A percentile compares a stretch with the other conserved stretches of the same genome.
phyloP scores from a whole-genome alignment of 1,139 yeast genomes.

The Geotrichum restrictum region DNA sequence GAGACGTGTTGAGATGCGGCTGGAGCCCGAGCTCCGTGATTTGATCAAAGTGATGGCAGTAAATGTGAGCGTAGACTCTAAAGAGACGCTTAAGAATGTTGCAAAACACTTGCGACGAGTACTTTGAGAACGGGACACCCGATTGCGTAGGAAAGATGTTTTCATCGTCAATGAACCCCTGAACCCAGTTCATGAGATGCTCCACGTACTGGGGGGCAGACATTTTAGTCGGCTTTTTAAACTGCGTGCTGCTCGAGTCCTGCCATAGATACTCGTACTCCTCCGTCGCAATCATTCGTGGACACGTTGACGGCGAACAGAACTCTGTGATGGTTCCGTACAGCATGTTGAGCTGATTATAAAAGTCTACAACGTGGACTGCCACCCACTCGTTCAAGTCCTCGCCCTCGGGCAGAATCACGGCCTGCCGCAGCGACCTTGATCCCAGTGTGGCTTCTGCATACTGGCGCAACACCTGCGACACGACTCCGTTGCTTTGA shows the following conservation, averaged over 20 bases:
- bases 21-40: conserved; percentile 49
- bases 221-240: conserved; percentile 61
- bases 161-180: conserved; percentile 82
- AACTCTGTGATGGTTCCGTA: conserved; percentile 95
- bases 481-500: conserved; percentile 25
- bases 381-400: conserved; percentile 94
- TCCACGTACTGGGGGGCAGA: conserved; percentile 95
- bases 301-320: conserved; percentile 88
- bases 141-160: conserved; percentile 81
- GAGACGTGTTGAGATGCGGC: conserved; percentile 77
- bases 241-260: conserved; percentile 48
- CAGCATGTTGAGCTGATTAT: conserved; percentile 92
- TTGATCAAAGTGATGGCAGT: conserved; percentile 96
- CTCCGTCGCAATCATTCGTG: conserved; percentile 94
- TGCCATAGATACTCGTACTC: conserved; percentile 98
- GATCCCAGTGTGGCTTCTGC: conserved; percentile 95
- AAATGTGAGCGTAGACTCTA: conserved; percentile 95
- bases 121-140: conserved; percentile 67
- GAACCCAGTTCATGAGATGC: conserved; percentile 90
- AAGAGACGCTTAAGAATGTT: conserved; percentile 86
- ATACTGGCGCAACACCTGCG: conserved; percentile 52
- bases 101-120: conserved; percentile 60
- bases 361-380: conserved; percentile 70
- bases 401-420: conserved; percentile 87
- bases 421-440: conserved; percentile 86